Evolutionary conservation across 2,329 filamentous ascomycete genomes (phyloP).

Genomic region (Clonostachys sp.): DNA sequence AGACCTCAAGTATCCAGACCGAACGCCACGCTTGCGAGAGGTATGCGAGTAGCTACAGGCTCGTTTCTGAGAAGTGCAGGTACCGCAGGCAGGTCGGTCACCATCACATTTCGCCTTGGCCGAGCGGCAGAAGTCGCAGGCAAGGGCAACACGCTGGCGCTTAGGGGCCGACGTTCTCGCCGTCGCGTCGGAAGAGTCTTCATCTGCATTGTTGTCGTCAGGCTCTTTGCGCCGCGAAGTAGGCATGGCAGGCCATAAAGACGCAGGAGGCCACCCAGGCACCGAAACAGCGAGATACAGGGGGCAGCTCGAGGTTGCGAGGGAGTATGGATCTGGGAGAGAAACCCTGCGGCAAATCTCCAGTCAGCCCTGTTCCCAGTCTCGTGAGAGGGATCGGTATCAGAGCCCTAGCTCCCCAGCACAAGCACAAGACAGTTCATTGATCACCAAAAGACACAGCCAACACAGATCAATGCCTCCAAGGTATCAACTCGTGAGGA

Average conservation of each 20-base stretch:
- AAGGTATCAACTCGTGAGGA: no score
- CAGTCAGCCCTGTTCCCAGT: no score
- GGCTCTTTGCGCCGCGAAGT: neutral
- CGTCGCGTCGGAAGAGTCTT: constrained; percentile 1
- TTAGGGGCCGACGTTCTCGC: constrained; percentile 28
- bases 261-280: neutral
- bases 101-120: constrained; percentile 73
- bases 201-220: neutral
- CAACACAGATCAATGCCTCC: no score
- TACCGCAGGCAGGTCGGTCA: constrained; percentile 59
- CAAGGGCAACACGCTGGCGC: constrained; percentile 61
- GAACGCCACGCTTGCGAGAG: constrained; percentile 72
- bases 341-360: no score
- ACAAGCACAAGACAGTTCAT: no score
- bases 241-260: neutral
- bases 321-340: no score
- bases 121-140: constrained; percentile 64
- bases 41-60: constrained; percentile 68
- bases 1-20: constrained; percentile 74
- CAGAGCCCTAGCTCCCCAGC: no score
- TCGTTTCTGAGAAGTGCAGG: constrained; percentile 59
- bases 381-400: no score
- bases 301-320: no score
- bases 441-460: no score
- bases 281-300: no score